Conservation (phyloP, 192 early-diverging fungal species). For the Backusella luteola region DNA sequence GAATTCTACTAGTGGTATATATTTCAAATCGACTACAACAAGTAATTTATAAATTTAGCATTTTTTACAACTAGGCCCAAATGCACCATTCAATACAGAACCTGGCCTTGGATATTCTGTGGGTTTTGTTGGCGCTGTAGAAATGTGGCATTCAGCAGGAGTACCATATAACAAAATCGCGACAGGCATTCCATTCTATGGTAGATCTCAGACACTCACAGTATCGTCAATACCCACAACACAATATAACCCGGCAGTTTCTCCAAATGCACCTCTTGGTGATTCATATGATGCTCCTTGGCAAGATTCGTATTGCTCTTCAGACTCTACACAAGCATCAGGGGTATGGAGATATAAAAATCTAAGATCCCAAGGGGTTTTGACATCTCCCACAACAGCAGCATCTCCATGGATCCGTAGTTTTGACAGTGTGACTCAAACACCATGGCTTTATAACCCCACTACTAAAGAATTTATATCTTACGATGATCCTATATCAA, state of each 20-base stretch:
- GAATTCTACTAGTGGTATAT: slow-evolving; percentile 42
- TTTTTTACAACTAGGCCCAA: slow-evolving; percentile 31
- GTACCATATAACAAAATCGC: slow-evolving; percentile 60
- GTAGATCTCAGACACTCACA: slow-evolving; percentile 39
- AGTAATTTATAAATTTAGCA: background rate
- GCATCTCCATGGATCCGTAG: slow-evolving; percentile 59
- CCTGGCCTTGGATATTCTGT: slow-evolving; percentile 29
- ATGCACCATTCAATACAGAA: slow-evolving; percentile 39
- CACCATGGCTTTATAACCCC: slow-evolving; percentile 73
- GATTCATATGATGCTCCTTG: slow-evolving; percentile 55
- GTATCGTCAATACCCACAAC: slow-evolving; percentile 23
- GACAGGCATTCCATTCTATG: slow-evolving; percentile 64
- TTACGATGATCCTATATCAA: slow-evolving; percentile 64
- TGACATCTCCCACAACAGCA: slow-evolving; percentile 46
- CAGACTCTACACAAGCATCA: slow-evolving; percentile 43
- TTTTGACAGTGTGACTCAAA: slow-evolving; percentile 59
- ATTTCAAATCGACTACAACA: background rate
- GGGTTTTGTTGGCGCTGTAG: slow-evolving; percentile 48
- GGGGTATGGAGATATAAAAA: slow-evolving; percentile 67
- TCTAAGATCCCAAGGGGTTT: slow-evolving; percentile 54
- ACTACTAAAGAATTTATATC: slow-evolving; percentile 59
- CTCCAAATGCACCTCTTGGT: slow-evolving; percentile 43
- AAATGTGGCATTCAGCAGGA: slow-evolving; percentile 53
- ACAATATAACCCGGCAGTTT: slow-evolving; percentile 4
- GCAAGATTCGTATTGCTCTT: slow-evolving; percentile 47